Conservation (phyloP, 208 protist species). For the Acanthamoeba lugdunensis region DNA sequence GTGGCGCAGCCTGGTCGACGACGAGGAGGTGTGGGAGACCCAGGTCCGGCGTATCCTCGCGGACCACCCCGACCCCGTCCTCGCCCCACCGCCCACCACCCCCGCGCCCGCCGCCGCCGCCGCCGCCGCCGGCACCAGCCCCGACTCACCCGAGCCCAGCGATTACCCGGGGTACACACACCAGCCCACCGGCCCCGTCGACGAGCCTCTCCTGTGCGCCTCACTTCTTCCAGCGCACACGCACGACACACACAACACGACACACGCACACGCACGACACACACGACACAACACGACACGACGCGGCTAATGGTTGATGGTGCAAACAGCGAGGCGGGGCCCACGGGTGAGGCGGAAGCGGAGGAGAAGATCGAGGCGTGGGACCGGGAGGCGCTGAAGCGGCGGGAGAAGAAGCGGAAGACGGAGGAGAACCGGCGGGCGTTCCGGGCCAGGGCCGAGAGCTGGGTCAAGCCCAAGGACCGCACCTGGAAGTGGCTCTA, state of each 20-base stretch:
- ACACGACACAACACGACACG: background rate
- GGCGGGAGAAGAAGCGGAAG: background rate
- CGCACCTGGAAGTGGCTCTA: slow-evolving; percentile 27
- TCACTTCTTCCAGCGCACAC: too few relatives aligned
- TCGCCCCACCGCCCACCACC: background rate
- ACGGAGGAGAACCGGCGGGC: background rate
- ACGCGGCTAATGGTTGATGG: background rate
- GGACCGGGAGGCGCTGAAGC: background rate
- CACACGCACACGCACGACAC: too few relatives aligned
- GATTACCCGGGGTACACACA: too few relatives aligned
- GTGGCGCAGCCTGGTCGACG: slow-evolving; percentile 1
- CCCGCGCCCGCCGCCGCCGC: background rate
- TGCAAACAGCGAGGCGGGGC: too few relatives aligned
- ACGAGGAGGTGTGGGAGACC: slow-evolving; percentile 19
- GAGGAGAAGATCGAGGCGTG: too few relatives aligned
- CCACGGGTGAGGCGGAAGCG: too few relatives aligned
- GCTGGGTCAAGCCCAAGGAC: slow-evolving; percentile 19
- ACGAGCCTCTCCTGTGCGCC: too few relatives aligned
- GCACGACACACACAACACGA: too few relatives aligned
- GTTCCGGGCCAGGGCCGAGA: background rate
- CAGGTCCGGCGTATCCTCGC: slow-evolving; percentile 1
- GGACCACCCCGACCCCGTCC: background rate
- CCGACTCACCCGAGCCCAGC: background rate
- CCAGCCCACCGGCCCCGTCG: too few relatives aligned
- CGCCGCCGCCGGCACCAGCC: background rate